phyloP scores from a whole-genome alignment of 495 filamentous ascomycete species.

The Xylaria flabelliformis region DNA sequence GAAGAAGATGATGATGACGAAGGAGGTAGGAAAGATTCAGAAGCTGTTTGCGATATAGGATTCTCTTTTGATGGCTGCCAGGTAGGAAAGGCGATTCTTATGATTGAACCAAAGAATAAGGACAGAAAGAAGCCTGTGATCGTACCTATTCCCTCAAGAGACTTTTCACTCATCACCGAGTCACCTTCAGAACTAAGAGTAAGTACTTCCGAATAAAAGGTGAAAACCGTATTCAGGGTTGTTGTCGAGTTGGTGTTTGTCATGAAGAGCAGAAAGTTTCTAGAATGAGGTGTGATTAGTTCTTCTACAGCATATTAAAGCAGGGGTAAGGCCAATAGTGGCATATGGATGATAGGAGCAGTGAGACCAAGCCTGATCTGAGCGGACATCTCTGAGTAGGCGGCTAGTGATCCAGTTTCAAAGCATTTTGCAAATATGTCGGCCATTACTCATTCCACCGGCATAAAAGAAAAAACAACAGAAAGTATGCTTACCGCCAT shows the following conservation, averaged over 20 bases:
- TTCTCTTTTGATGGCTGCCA: slow-evolving; percentile 29
- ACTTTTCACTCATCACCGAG: slow-evolving; percentile 87
- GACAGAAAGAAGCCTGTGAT: slow-evolving; percentile 73
- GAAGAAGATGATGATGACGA: slow-evolving; percentile 1
- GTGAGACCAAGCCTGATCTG: slow-evolving; percentile 1
- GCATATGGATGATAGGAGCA: neutral
- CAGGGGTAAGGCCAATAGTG: neutral
- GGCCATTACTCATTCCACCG: slow-evolving; percentile 14
- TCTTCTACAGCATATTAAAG: neutral
- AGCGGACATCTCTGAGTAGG: neutral
- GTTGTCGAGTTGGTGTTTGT: slow-evolving; percentile 69
- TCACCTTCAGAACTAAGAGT: slow-evolving; percentile 94
- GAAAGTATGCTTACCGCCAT: slow-evolving; percentile 78
- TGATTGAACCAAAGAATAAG: slow-evolving; percentile 70
- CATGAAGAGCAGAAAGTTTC: slow-evolving; percentile 95
- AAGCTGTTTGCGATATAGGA: slow-evolving; percentile 15
- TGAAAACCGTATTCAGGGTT: slow-evolving; percentile 81
- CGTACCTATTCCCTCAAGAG: slow-evolving; percentile 93
- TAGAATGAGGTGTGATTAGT: slow-evolving; percentile 44
- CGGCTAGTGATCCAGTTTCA: neutral
- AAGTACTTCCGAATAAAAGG: slow-evolving; percentile 90
- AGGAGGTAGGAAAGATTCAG: slow-evolving; percentile 26
- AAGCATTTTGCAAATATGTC: neutral
- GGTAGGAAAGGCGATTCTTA: slow-evolving; percentile 58
- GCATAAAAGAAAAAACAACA: slow-evolving; percentile 20